Evolutionary conservation across 2,329 filamentous ascomycete species (phyloP), one percentile per base, ranked within the genome.

Genomic region (Neofusicoccum laricinum): DNA sequence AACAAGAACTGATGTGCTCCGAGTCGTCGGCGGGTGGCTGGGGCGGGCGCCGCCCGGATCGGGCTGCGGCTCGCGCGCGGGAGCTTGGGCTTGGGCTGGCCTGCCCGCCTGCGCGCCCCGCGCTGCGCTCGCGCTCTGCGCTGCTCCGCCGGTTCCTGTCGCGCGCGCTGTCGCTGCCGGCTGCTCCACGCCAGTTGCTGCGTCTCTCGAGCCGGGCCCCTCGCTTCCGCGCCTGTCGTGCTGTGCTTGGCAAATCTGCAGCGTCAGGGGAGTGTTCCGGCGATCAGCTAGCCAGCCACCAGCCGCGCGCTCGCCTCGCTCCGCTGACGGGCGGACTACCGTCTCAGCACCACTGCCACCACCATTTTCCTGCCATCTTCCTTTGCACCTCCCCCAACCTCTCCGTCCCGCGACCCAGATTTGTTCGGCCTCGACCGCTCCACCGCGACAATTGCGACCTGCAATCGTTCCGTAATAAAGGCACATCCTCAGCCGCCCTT

Each of bases 401-500:
- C 55, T 40, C 36, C 55, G 40, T n/a, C 25, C 30, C 25, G 21
- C 30, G 30, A 21, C 10, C 55, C 55, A 46, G n/a, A 38, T 21
- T 34, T 59, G 55, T 46, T 46, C 55, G n/a, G 53, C 53, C 41
- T 15, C 53, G 19, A 19, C 21, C 53, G 53, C 53, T 32, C 53
- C 55, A 14, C 11, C 55, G 40, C n/a, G 5, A 30, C 55, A 8
- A 59, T 30, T 45, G 53, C 53, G 53, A 11, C 38, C 53, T 38
- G 38, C 25, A 36, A 32, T 10, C 53, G n/a, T 21, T 12, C n/a
- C 55, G 55, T 41, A 59, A 59, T 63, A 63, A 63, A 63, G 49
- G 46, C 49, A 46, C 43, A 41, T 63, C 49, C 43, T 41, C 45
- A 12, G 70, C 67, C 69, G 43, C 58, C 41, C 61, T 64, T 64